Conservation (phyloP, 352 stramenopile species). For the Phytophthora melonis region DNA sequence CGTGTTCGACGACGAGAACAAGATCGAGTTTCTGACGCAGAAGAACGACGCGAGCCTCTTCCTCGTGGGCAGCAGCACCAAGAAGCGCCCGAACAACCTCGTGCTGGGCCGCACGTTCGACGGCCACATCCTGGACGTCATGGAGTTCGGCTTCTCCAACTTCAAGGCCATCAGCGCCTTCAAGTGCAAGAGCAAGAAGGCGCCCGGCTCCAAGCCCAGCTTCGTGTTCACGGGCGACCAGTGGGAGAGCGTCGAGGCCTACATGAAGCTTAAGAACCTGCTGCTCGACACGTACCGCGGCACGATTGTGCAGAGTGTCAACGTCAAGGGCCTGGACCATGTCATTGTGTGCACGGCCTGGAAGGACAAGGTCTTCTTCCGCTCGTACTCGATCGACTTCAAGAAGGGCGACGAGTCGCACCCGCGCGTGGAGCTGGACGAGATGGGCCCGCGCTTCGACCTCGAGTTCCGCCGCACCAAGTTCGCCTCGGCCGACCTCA, state of each 20-base stretch:
- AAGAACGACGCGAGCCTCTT: conserved; percentile 99
- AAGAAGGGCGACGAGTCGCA: conserved; percentile 90
- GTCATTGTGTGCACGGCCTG: conserved; percentile 97
- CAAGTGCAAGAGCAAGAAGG: conserved; percentile 92
- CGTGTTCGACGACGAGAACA: conserved; percentile 94
- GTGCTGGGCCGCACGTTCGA: conserved; percentile 98
- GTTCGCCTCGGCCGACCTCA: conserved; percentile 95
- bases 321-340: conserved; percentile 97
- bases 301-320: conserved; percentile 95
- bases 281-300: conserved; percentile 98
- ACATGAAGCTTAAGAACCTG: conserved; percentile 95
- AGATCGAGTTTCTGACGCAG: conserved; percentile 93
- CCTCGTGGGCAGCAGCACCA: conserved; percentile 96
- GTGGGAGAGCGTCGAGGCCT: conserved; percentile 93
- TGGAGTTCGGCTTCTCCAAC: conserved; percentile 96
- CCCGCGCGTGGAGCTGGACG: conserved; percentile 88
- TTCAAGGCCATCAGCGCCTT: conserved; percentile 96
- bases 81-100: conserved; percentile 99
- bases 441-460: conserved; percentile 92
- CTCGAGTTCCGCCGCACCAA: conserved; percentile 95
- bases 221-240: conserved; percentile 96
- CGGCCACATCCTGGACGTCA: conserved; percentile 98
- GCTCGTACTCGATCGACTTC: conserved; percentile 97
- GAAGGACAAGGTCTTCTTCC: conserved; percentile 94
- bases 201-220: conserved; percentile 95